Evolutionary conservation across 1,284 basidiomycete genomes (phyloP).

Genomic region (Puccinia triticina): DNA sequence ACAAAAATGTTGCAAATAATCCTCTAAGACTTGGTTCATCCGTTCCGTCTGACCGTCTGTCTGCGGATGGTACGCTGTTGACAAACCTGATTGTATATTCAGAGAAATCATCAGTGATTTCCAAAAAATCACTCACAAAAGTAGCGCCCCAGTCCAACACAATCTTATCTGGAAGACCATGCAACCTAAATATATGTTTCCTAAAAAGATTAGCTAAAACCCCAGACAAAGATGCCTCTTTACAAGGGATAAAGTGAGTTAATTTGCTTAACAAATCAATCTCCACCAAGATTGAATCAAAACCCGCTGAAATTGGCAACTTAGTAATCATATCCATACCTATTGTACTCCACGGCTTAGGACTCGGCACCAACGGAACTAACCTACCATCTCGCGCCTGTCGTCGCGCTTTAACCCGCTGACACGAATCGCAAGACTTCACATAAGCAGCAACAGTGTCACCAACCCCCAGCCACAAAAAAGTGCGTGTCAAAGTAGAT

Average conservation of each 20-base stretch:
- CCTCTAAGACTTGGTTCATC: too few relatives aligned
- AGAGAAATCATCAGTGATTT: background rate
- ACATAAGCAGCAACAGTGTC: background rate
- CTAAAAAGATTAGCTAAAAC: conserved; percentile 5
- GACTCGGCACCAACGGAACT: background rate
- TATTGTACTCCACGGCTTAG: background rate
- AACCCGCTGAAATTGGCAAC: too few relatives aligned
- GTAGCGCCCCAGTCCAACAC: background rate
- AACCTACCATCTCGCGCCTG: conserved; percentile 58
- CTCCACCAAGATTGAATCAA: too few relatives aligned
- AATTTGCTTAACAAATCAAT: too few relatives aligned
- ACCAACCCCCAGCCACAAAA: conserved; percentile 18
- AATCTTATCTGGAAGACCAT: conserved; percentile 19
- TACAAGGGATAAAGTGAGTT: too few relatives aligned
- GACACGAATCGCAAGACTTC: conserved; percentile 60
- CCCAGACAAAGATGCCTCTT: background rate
- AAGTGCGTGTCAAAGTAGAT: too few relatives aligned
- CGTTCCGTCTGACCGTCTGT: too few relatives aligned
- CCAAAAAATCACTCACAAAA: conserved; percentile 27
- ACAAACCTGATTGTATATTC: background rate
- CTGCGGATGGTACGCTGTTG: too few relatives aligned
- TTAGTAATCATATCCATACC: conserved; percentile 1
- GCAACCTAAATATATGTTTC: background rate
- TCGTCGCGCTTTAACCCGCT: conserved; percentile 60
- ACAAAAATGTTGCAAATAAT: too few relatives aligned